These are phyloP conservation scores for Rachicladosporium sp. DNA, from an alignment of 2,329 filamentous ascomycete genomes.

Conservation along the genomic window DNA sequence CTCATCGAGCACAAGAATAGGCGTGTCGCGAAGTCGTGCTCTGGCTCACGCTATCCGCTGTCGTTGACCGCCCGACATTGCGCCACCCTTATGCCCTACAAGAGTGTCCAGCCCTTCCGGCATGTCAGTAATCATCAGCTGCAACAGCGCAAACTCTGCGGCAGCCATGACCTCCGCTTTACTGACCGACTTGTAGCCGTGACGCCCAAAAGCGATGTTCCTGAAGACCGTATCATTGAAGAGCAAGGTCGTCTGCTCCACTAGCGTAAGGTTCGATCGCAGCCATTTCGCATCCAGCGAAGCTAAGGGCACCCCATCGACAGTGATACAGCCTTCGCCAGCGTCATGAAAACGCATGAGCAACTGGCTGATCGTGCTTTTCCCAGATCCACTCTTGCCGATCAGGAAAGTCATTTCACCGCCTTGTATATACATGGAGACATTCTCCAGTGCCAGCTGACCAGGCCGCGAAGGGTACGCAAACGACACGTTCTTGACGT, in stretches of 20 bases:
- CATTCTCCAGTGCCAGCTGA: constrained; percentile 46
- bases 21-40: constrained; percentile 62
- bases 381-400: constrained; percentile 79
- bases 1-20: constrained; percentile 78
- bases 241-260: constrained; percentile 70
- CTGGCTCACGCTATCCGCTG: constrained; percentile 73
- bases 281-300: constrained; percentile 59
- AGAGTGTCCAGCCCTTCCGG: constrained; percentile 59
- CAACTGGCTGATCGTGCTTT: constrained; percentile 76
- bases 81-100: constrained; percentile 56
- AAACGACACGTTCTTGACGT: constrained; percentile 47
- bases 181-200: constrained; percentile 36
- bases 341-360: constrained; percentile 67
- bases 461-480: constrained; percentile 62
- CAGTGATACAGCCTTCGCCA: constrained; percentile 47
- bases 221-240: constrained; percentile 72
- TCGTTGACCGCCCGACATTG: constrained; percentile 72
- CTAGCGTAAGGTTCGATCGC: constrained; percentile 61
- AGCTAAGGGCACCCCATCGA: constrained; percentile 54
- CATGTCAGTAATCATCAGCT: constrained; percentile 53
- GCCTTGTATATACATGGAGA: constrained; percentile 57
- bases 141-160: constrained; percentile 55
- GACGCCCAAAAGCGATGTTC: constrained; percentile 65
- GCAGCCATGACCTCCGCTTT: constrained; percentile 47
- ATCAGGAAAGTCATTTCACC: constrained; percentile 69